Evolutionary conservation across 148 eudicot genomes (phyloP).

Genomic region (Silene uniflora): DNA sequence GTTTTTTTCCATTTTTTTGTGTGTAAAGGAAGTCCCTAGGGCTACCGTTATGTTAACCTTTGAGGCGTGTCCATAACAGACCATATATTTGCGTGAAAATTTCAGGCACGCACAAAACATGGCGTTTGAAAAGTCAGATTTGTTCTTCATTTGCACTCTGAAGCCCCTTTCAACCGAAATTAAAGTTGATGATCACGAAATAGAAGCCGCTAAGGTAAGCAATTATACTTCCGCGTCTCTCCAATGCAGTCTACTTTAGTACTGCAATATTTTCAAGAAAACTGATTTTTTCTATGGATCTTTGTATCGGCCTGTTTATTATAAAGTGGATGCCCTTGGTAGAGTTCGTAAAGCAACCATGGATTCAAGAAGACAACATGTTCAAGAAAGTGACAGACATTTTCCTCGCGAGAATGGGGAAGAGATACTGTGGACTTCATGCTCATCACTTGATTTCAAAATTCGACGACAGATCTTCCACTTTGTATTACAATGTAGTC

Average conservation of each 20-base stretch:
- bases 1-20: no score
- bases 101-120: slow-evolving; percentile 85
- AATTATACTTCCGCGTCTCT: background rate
- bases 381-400: slow-evolving; percentile 70
- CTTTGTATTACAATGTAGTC: slow-evolving; percentile 62
- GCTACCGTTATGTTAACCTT: no score
- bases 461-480: slow-evolving; percentile 59
- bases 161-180: slow-evolving; percentile 63
- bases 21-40: no score
- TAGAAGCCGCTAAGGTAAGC: slow-evolving; percentile 75
- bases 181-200: slow-evolving; percentile 65
- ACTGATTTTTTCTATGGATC: background rate
- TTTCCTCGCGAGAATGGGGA: slow-evolving; percentile 59
- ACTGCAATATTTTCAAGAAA: background rate
- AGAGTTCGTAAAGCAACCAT: slow-evolving; percentile 69
- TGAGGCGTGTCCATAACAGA: no score
- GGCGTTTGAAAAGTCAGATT: slow-evolving; percentile 83
- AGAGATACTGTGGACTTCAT: slow-evolving; percentile 63
- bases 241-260: background rate
- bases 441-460: slow-evolving; percentile 62
- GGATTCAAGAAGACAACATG: slow-evolving; percentile 64
- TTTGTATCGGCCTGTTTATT: no score
- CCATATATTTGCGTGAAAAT: no score
- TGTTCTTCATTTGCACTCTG: slow-evolving; percentile 85
- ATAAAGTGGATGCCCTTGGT: slow-evolving; percentile 87